Conservation (phyloP, 192 early-diverging fungal species). For the Coemansia sp. region DNA sequence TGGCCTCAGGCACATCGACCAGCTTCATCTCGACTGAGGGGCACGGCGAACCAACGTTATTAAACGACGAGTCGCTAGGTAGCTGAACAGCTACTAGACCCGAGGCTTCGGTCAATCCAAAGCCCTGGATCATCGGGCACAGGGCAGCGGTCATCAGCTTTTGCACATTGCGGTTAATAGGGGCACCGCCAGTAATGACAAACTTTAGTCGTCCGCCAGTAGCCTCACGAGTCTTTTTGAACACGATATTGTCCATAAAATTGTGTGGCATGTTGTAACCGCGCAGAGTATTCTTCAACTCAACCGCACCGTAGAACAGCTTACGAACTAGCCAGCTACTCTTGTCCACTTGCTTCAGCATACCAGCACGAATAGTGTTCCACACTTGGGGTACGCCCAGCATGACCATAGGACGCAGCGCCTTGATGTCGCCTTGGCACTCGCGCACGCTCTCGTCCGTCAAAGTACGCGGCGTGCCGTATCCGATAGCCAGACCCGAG, state of each 20-base stretch:
- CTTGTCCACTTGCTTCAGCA: conserved; percentile 69
- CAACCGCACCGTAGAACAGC: conserved; percentile 77
- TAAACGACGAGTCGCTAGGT: conserved; percentile 62
- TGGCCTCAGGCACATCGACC: conserved; percentile 75
- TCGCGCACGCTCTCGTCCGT: conserved; percentile 74
- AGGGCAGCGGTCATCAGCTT: conserved; percentile 78
- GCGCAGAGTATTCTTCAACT: conserved; percentile 68
- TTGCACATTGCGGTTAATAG: conserved; percentile 86
- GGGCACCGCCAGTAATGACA: conserved; percentile 88
- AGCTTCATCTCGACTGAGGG: conserved; percentile 82
- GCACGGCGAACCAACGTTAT: conserved; percentile 77
- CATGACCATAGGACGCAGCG: conserved; percentile 76
- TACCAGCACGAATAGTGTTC: conserved; percentile 89
- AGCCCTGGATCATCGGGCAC: conserved; percentile 85
- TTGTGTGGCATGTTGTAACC: conserved; percentile 66
- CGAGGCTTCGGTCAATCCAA: conserved; percentile 83
- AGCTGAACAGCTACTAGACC: conserved; percentile 73
- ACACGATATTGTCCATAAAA: conserved; percentile 79
- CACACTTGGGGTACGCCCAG: conserved; percentile 84
- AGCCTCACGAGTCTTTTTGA: conserved; percentile 84
- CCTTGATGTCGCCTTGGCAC: conserved; percentile 80
- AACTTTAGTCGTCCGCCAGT: conserved; percentile 88
- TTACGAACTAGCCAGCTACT: conserved; percentile 63
- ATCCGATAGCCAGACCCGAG: conserved; percentile 68
- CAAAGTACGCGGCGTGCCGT: conserved; percentile 72